Base-by-base conservation (phyloP, 73 alveolate genomes). In the Paramecium biaurelia region DNA sequence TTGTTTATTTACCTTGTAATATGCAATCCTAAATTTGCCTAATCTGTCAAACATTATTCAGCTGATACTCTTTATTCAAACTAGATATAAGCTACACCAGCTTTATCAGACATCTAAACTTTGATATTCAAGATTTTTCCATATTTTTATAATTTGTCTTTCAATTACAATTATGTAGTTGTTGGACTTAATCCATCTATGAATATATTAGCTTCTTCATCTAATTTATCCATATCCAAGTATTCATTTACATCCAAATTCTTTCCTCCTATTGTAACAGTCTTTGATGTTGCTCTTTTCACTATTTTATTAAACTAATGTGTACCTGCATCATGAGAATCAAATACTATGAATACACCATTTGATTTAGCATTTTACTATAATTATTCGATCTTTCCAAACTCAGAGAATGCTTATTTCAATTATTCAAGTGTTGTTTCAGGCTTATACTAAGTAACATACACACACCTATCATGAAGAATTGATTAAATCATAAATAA, bases 61-160 rank as follows among this genome's bases (percentile, higher is more conserved):
- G 90, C 90, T 11, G 90, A 38, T 79, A 20, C 1, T 14, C 45
- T 79, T 45, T 43, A 30, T 14, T 79, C 90, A 79, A 79, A 79
- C 18, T 79, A 79, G 9, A 79, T 45, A 42, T 79, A 79, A 2
- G 76, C 90, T 1, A 79, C 90, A 4, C 90, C 90, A 20, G 90
- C 90, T 18, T 47, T 79, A 45, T 79, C 90, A 79, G 90, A 79
- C 90, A 79, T 79, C 14, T 79, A 24, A 20, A 79, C 74, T 34
- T 79, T 79, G 2, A 79, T 23, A 23, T 41, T 79, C 74, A 79
- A 34, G 14, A 79, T 79, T 15, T 79, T 41, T 23, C 90, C 90
- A 20, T 79, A 79, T 79, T 38, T 38, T 9, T 20, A n/a, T 32
- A 79, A 42, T 24, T 30, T 23, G 1, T 79, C 56, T 21, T 79